Base-by-base conservation (phyloP, 306 rosid genomes). In the Fragaria iinumae region DNA sequence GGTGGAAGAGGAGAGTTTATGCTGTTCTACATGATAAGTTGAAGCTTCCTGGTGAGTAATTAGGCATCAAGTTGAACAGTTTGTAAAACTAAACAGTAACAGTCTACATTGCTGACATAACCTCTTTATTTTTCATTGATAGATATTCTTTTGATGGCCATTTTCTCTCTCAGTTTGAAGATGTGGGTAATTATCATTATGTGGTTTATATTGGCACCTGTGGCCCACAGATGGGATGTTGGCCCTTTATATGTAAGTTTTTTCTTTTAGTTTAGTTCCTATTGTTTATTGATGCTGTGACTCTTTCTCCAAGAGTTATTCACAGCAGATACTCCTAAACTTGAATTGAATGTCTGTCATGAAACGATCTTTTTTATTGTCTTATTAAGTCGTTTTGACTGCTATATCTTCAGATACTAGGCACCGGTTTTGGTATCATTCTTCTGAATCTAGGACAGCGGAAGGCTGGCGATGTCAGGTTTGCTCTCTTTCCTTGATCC, bases 141-240 rank as follows among this genome's bases (percentile, higher is more conserved):
- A 95, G 99, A 92, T 84, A 87, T 95, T 85, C 77, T 95, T 79
- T 78, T 92, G 92, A 92, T 95, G 97, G 89, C 83, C 72, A 83
- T 95, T 81, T 90, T 95, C 88, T 85, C 96, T 76, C 87, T 92
- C 72, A 92, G 97, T 80, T 71, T 92, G 81, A 95, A 88, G 90
- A 84, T 84, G 69, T 95, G 98, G 98, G 67, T 74, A 69, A 69
- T 86, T 72, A 89, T 92, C 75, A 59, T 89, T 53, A 55, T 92
- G 82, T 92, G 97, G 98, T 95, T 95, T 87, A 78, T 92, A 86
- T 68, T 92, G 75, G 97, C 98, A 81, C 97, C 97, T 67, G 80
- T 92, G 83, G 97, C 97, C 80, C 91, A 92, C 82, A 88, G 83
- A 81, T 92, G 87, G 91, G 88, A 88, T 73, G 88, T 95, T 39